A percentile compares a stretch with the other conserved stretches of the same genome.
Conservation (phyloP, 2,329 filamentous ascomycete genomes). For the Ciborinia camelliae region DNA sequence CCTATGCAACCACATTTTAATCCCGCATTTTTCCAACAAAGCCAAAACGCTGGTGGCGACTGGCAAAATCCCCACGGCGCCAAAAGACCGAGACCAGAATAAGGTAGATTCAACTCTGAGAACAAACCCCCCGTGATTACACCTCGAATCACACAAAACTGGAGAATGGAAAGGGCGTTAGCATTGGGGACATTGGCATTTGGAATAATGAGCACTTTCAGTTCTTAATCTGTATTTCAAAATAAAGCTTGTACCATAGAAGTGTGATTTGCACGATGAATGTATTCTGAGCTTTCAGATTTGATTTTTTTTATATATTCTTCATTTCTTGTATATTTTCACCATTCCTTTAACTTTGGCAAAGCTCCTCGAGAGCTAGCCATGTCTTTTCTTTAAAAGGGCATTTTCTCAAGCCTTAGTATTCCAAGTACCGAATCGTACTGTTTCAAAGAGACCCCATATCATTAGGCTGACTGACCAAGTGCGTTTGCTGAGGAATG, state of each 20-base stretch:
- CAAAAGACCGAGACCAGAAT: constrained; percentile 73
- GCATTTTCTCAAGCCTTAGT: not conserved
- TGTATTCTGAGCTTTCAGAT: constrained; percentile 9
- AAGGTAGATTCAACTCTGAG: constrained; percentile 15
- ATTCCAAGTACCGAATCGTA: not conserved
- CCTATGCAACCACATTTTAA: constrained; percentile 69
- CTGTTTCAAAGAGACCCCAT: not conserved
- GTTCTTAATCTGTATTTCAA: constrained; percentile 20
- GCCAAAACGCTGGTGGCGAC: constrained; percentile 47
- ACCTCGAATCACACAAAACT: not conserved
- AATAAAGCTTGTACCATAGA: constrained; percentile 21
- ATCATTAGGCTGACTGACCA: not conserved
- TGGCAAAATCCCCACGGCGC: constrained; percentile 79
- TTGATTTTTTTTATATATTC: not conserved
- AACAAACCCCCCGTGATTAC: not conserved
- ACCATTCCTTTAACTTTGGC: not conserved
- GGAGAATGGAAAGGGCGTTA: constrained; percentile 15
- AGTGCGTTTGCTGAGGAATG: not conserved
- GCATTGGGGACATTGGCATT: constrained; percentile 1
- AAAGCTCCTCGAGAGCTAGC: not conserved
- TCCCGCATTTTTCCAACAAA: constrained; percentile 65
- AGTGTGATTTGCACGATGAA: constrained; percentile 2
- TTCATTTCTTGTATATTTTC: not conserved
- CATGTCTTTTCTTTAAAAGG: not conserved
- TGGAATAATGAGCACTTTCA: constrained; percentile 18